Percentiles rank a stretch among this genome's conserved stretches.
Conservation (phyloP, 208 protist genomes). For the Acanthamoeba comandoni region DNA sequence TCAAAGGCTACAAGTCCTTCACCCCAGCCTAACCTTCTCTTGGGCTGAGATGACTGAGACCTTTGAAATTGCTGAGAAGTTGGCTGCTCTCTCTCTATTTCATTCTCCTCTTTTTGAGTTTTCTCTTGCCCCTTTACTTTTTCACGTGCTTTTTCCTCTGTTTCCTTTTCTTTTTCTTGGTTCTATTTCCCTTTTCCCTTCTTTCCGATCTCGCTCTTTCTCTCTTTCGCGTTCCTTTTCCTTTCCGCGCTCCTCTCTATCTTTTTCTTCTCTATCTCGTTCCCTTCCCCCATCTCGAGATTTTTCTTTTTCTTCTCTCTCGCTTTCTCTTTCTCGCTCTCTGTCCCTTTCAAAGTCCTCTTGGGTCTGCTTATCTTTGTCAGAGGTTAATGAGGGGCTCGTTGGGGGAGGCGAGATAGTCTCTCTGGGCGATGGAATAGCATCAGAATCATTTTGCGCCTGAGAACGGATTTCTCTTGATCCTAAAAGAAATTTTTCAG, state of each 20-base stretch:
- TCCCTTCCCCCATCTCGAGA: no score
- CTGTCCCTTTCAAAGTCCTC: no score
- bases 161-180: conserved; percentile 1
- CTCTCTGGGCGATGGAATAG: no score
- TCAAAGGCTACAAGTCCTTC: conserved; percentile 65
- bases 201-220: not conserved
- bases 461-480: no score
- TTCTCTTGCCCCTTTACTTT: not conserved
- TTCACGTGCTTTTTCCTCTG: not conserved
- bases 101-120: not conserved
- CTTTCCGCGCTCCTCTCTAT: not conserved
- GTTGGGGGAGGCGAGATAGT: no score
- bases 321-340: no score
- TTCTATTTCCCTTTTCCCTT: not conserved
- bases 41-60: conserved; percentile 24
- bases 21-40: conserved; percentile 55
- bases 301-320: no score
- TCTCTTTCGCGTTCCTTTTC: not conserved
- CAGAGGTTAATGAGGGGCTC: no score
- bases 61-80: not conserved
- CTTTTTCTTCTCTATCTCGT: no score
- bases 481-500: no score
- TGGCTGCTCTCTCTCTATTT: conserved; percentile 2
- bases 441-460: no score
- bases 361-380: no score